A percentile compares a stretch with the other conserved stretches of the same genome.
phyloP scores from a whole-genome alignment of 1,284 basidiomycete species.

The Cutaneotrichosporon mucoides region DNA sequence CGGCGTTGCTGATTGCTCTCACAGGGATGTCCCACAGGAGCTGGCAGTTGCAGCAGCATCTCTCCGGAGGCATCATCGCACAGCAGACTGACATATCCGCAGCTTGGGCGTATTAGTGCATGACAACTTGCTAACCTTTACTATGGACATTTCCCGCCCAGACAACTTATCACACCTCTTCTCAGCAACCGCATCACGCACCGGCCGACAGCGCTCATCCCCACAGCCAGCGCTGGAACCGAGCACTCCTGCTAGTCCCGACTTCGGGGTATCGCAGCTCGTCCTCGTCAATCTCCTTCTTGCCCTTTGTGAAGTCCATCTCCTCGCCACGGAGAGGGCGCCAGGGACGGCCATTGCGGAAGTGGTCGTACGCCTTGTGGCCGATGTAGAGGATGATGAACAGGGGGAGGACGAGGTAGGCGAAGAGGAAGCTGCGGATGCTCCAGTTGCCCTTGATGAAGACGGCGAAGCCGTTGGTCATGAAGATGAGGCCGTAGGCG shows the following conservation, averaged over 20 bases:
- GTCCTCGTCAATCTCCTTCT: constrained; percentile 7
- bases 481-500: constrained; percentile 24
- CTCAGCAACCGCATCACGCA: no score
- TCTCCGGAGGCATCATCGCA: no score
- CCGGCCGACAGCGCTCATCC: neutral
- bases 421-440: constrained; percentile 19
- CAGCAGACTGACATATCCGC: no score
- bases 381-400: neutral
- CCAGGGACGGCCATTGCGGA: neutral
- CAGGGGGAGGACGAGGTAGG: constrained; percentile 21
- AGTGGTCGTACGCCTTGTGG: constrained; percentile 4
- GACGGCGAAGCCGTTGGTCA: constrained; percentile 31
- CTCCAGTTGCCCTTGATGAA: constrained; percentile 26
- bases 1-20: no score
- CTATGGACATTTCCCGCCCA: no score
- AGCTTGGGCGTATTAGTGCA: no score
- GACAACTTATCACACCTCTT: no score
- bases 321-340: constrained; percentile 4
- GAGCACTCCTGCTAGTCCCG: neutral
- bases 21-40: no score
- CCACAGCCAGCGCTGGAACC: constrained; percentile 10
- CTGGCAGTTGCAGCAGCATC: no score
- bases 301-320: constrained; percentile 8
- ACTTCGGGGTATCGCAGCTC: constrained; percentile 3
- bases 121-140: no score